phyloP scores from a whole-genome alignment of 768 basidiomycete species.

The Russula ochroleuca region DNA sequence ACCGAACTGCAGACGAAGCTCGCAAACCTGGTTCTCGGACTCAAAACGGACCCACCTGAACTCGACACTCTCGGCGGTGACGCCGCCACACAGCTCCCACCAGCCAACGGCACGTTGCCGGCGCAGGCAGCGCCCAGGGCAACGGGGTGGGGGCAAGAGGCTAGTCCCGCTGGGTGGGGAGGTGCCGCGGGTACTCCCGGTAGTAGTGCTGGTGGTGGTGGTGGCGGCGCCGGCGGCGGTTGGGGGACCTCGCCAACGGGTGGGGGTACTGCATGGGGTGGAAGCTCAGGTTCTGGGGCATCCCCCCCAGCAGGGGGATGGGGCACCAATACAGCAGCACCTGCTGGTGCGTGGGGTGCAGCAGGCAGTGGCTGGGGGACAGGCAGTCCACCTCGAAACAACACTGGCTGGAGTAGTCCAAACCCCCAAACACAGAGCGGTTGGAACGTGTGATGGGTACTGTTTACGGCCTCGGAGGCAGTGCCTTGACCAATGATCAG shows the following conservation, averaged over 20 bases:
- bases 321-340: slow-evolving; percentile 35
- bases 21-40: slow-evolving; percentile 70
- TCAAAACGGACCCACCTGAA: slow-evolving; percentile 47
- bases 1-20: slow-evolving; percentile 76
- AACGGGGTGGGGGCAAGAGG: slow-evolving; percentile 20
- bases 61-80: slow-evolving; percentile 46
- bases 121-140: slow-evolving; percentile 20
- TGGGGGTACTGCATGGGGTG: slow-evolving; percentile 20
- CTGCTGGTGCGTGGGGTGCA: slow-evolving; percentile 31
- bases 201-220: slow-evolving; percentile 1
- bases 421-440: slow-evolving; percentile 31
- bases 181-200: slow-evolving; percentile 8
- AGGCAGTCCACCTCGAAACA: slow-evolving; percentile 31
- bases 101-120: slow-evolving; percentile 15
- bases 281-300: slow-evolving; percentile 24
- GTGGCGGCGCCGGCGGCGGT: slow-evolving; percentile 1
- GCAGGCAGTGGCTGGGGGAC: slow-evolving; percentile 33
- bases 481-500: slow-evolving; percentile 18
- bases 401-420: slow-evolving; percentile 35
- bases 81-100: slow-evolving; percentile 25
- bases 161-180: slow-evolving; percentile 21
- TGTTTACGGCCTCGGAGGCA: background rate
- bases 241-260: slow-evolving; percentile 20
- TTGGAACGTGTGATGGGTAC: slow-evolving; percentile 33
- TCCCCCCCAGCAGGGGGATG: slow-evolving; percentile 32